These are phyloP conservation scores for Daedaleopsis sinensis DNA, from an alignment of 768 basidiomycete genomes.

Conservation along the genomic window DNA sequence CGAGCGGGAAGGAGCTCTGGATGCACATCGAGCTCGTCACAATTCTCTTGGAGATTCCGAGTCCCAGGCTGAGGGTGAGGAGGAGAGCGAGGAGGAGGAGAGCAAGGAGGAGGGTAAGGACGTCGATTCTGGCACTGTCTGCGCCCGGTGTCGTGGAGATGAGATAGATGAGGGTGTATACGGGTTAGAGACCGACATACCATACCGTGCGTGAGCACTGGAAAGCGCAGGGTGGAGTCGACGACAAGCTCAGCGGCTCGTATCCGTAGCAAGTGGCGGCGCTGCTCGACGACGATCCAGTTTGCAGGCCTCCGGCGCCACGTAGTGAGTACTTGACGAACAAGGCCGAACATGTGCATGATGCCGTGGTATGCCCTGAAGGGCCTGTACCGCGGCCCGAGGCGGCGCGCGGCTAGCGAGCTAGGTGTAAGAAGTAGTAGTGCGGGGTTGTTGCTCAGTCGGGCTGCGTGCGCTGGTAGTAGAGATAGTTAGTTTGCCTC, in stretches of 20 bases:
- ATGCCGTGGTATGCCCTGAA: background rate
- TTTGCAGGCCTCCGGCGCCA: conserved; percentile 7
- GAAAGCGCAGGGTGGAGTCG: background rate
- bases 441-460: no score
- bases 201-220: no score
- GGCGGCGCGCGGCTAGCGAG: background rate
- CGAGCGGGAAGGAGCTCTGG: conserved; percentile 5
- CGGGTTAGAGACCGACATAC: background rate
- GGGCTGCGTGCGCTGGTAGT: no score
- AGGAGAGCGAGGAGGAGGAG: background rate
- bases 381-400: background rate
- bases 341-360: conserved; percentile 9
- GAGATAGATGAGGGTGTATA: background rate
- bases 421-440: background rate
- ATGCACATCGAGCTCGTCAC: conserved; percentile 4
- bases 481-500: no score
- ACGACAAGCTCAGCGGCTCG: background rate
- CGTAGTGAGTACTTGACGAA: conserved; percentile 5
- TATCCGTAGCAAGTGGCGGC: background rate
- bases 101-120: background rate
- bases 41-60: background rate
- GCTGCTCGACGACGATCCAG: conserved; percentile 9
- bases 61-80: background rate
- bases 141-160: background rate
- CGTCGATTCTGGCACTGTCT: background rate